Percentiles rank a stretch among this genome's conserved stretches.
These are phyloP conservation scores for Xylaria cubensis DNA, from an alignment of 495 filamentous ascomycete species.

Conservation along the genomic window DNA sequence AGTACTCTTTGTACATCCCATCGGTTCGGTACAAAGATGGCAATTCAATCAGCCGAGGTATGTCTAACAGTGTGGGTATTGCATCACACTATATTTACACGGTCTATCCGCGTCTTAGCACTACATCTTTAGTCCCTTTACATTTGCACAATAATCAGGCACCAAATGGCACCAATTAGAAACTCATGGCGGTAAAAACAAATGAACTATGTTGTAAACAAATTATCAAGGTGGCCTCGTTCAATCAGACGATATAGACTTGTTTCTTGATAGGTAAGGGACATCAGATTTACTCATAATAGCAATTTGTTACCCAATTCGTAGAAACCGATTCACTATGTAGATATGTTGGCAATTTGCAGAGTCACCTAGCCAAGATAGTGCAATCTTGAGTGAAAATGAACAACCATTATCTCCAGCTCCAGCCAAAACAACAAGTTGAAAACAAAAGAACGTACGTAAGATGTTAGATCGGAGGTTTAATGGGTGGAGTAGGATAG, in stretches of 20 bases:
- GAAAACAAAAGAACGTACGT: background rate
- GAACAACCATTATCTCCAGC: background rate
- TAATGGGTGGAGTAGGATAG: constrained; percentile 32
- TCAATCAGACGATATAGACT: background rate
- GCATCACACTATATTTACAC: background rate
- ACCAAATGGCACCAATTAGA: background rate
- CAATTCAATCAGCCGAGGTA: constrained; percentile 8
- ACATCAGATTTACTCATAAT: background rate
- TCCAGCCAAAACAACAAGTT: background rate
- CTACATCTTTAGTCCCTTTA: background rate
- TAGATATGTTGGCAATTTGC: background rate
- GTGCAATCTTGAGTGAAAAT: background rate
- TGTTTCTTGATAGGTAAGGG: background rate
- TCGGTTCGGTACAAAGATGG: background rate
- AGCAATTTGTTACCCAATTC: background rate
- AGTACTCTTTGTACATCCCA: too few species aligned
- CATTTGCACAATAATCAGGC: background rate
- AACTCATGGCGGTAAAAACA: background rate
- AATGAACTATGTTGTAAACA: background rate
- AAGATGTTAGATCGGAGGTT: background rate
- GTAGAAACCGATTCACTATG: background rate
- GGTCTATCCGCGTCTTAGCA: background rate
- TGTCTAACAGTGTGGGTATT: background rate
- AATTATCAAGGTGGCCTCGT: background rate
- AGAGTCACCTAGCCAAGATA: background rate